Percentiles rank a stretch among this genome's conserved stretches.
Conservation (phyloP, 768 basidiomycete species). For the Leccinum obscurum region DNA sequence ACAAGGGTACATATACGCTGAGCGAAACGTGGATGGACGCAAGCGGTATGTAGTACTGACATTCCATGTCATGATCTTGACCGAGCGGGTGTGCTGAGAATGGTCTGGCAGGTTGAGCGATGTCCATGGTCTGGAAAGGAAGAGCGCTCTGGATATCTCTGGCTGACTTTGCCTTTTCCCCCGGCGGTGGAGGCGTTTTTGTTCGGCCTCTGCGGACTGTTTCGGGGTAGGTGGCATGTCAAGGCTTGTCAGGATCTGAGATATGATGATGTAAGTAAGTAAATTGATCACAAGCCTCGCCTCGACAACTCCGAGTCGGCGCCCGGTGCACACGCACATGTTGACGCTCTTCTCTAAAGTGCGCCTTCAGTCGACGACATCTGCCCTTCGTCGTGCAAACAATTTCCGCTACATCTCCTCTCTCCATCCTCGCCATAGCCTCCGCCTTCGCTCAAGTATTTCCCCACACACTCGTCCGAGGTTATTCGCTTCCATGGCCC, state of each 20-base stretch:
- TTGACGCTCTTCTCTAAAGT: conserved; percentile 33
- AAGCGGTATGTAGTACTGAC: conserved; percentile 47
- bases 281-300: neutral
- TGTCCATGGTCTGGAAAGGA: conserved; percentile 38
- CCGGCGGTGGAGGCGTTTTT: conserved; percentile 43
- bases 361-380: conserved; percentile 13
- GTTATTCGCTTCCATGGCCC: conserved; percentile 32
- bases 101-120: conserved; percentile 15
- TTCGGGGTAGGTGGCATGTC: conserved; percentile 45
- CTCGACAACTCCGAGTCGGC: neutral
- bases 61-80: conserved; percentile 82
- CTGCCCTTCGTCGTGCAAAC: conserved; percentile 15
- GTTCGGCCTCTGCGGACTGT: conserved; percentile 54
- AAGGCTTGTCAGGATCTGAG: neutral
- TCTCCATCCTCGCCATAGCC: conserved; percentile 1
- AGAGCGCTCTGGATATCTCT: conserved; percentile 2
- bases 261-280: conserved; percentile 24
- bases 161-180: conserved; percentile 39
- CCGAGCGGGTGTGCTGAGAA: neutral
- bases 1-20: conserved; percentile 4
- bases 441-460: neutral
- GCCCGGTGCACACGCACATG: conserved; percentile 13
- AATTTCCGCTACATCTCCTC: neutral
- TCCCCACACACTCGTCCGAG: conserved; percentile 3
- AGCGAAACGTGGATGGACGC: conserved; percentile 2